phyloP scores from a whole-genome alignment of 139 green algal species.

The Parachlorella kessleri region DNA sequence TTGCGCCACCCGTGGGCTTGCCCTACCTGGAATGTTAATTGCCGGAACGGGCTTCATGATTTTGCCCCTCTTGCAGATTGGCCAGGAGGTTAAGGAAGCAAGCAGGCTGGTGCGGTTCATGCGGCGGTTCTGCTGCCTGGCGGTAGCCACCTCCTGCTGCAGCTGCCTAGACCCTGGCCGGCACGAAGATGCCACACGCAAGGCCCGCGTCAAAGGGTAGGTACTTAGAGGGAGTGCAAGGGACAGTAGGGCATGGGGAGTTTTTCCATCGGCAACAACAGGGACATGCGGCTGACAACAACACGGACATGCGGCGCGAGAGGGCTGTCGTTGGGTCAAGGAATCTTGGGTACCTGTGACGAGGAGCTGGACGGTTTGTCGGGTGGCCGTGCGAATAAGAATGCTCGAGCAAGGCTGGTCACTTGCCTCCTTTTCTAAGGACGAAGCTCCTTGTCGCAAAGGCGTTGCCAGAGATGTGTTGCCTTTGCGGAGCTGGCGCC shows the following conservation, averaged over 20 bases:
- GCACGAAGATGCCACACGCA: background rate
- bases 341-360: background rate
- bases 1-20: background rate
- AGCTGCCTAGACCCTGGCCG: background rate
- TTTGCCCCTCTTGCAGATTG: background rate
- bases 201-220: too few species aligned
- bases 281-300: too few species aligned
- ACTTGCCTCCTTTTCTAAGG: background rate
- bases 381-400: background rate
- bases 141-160: background rate
- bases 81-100: conserved; percentile 26
- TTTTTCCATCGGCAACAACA: background rate
- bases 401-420: background rate
- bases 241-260: background rate
- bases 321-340: background rate
- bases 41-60: background rate
- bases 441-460: background rate
- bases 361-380: background rate
- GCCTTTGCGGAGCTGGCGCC: background rate
- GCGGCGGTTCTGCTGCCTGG: conserved; percentile 27
- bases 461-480: background rate
- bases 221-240: too few species aligned
- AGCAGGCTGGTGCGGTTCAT: conserved; percentile 34
- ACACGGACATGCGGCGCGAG: background rate
- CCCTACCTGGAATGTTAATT: background rate